phyloP scores from a whole-genome alignment of 129 eudicot species.

The Heracleum sosnowskyi region DNA sequence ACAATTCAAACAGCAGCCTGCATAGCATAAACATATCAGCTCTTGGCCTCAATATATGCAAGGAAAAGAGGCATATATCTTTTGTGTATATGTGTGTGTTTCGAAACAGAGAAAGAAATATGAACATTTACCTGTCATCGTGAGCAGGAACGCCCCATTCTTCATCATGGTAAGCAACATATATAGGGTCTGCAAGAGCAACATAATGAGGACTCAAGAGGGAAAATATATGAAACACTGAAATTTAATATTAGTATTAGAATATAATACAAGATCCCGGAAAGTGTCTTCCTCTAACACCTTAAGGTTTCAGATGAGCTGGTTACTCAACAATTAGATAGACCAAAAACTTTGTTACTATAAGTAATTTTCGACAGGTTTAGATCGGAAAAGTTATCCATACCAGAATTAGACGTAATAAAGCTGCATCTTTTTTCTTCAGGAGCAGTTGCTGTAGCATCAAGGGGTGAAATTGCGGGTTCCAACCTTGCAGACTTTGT shows the following conservation, averaged over 20 bases:
- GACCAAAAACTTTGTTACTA: neutral
- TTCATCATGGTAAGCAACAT: conserved; percentile 80
- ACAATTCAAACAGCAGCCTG: conserved; percentile 71
- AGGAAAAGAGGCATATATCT: neutral
- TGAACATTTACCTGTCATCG: conserved; percentile 53
- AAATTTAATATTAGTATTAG: too few species aligned
- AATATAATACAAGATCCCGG: too few species aligned
- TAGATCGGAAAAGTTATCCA: neutral
- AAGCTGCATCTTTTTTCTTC: conserved; percentile 72
- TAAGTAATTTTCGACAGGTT: neutral
- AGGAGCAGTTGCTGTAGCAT: conserved; percentile 14
- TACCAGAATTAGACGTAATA: conserved; percentile 77
- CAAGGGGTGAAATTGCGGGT: conserved; percentile 20
- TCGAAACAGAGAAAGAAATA: neutral
- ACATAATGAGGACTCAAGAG: neutral
- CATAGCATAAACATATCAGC: conserved; percentile 7
- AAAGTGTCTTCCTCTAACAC: too few species aligned
- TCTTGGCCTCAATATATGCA: neutral
- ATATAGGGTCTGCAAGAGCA: conserved; percentile 51
- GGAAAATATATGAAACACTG: neutral
- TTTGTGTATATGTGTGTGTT: neutral
- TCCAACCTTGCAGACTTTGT: conserved; percentile 47
- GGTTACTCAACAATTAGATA: too few species aligned
- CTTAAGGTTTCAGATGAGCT: too few species aligned
- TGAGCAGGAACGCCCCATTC: conserved; percentile 99